A percentile compares a stretch with the other conserved stretches of the same genome.
Evolutionary conservation across 2,329 filamentous ascomycete genomes (phyloP).

Genomic region (Thielaviopsis populi): DNA sequence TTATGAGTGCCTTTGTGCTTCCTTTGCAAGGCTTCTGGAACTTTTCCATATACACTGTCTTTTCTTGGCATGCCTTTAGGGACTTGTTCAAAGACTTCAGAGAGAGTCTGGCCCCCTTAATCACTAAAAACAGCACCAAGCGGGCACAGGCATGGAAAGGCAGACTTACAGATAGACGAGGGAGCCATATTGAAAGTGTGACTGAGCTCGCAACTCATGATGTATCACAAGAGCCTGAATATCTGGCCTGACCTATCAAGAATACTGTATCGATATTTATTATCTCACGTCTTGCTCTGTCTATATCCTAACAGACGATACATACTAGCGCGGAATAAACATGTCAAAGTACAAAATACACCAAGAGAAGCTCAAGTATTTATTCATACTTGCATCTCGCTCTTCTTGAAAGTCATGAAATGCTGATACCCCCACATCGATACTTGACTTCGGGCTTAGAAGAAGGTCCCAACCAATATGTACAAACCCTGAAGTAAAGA

Average conservation of each 20-base stretch:
- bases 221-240: neutral
- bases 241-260: neutral
- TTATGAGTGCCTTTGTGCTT: slow-evolving; percentile 53
- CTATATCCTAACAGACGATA: no score
- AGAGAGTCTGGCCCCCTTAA: slow-evolving; percentile 12
- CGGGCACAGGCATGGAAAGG: neutral
- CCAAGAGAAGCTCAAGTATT: neutral
- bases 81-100: slow-evolving; percentile 19
- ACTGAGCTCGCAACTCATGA: neutral
- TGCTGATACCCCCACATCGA: no score
- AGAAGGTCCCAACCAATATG: no score
- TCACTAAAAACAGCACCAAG: neutral
- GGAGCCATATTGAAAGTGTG: neutral
- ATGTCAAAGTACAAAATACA: no score
- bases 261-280: no score
- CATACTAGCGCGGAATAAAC: no score
- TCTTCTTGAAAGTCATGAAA: neutral
- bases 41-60: slow-evolving; percentile 51
- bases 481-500: slow-evolving; percentile 7
- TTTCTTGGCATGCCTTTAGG: slow-evolving; percentile 44
- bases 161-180: neutral
- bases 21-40: slow-evolving; percentile 72
- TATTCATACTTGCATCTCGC: neutral
- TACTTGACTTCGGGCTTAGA: no score
- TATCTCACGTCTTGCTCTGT: no score